These are phyloP conservation scores for Neltuma alba DNA, from an alignment of 306 rosid species.

Conservation along the genomic window DNA sequence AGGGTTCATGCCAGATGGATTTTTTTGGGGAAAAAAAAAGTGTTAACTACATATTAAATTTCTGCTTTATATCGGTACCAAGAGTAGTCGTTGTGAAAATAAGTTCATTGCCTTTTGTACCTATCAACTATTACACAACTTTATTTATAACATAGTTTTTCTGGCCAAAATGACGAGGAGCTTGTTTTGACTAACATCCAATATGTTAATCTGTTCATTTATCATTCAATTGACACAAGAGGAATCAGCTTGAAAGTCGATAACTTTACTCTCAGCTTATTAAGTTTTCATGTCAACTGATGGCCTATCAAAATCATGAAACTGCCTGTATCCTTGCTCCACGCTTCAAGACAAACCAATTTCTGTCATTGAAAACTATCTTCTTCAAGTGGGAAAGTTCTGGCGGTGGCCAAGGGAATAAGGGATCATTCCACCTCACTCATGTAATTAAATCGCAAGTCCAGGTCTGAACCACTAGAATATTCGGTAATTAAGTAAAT, in stretches of 20 bases:
- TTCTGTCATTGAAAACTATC: conserved; percentile 8
- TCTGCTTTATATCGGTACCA: too few species aligned
- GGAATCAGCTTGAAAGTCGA: neutral
- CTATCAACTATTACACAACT: too few species aligned
- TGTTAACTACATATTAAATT: too few species aligned
- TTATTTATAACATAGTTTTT: too few species aligned
- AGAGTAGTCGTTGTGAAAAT: too few species aligned
- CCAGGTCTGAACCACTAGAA: neutral
- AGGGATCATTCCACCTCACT: conserved; percentile 20
- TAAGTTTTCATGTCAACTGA: neutral
- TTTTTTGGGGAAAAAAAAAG: neutral
- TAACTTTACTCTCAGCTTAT: neutral
- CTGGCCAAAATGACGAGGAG: neutral
- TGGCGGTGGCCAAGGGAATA: neutral
- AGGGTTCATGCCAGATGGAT: too few species aligned
- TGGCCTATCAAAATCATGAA: neutral
- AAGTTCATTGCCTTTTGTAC: too few species aligned
- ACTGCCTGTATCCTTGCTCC: neutral
- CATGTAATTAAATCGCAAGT: neutral
- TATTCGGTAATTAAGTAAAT: neutral
- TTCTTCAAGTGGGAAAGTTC: neutral
- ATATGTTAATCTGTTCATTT: neutral
- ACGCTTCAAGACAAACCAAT: neutral
- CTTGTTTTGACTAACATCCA: neutral
- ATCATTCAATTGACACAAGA: neutral